Percentiles rank a stretch among this genome's conserved stretches.
Conservation (phyloP, 192 early-diverging fungal species). For the Coemansia asiatica region DNA sequence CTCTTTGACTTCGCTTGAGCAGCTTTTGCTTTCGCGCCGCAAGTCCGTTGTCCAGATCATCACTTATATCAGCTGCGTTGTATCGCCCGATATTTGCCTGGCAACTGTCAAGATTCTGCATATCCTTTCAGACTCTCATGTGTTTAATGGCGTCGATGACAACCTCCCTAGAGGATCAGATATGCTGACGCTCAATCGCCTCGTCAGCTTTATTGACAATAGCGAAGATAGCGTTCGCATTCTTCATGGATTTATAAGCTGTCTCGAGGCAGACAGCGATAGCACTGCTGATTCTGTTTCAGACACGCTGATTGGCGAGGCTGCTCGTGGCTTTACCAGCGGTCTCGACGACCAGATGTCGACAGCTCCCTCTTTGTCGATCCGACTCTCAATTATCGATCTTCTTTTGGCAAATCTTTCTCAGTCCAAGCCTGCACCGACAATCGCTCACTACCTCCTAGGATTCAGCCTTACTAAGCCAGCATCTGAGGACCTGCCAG, state of each 20-base stretch:
- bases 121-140: slow-evolving; percentile 68
- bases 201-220: slow-evolving; percentile 69
- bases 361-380: slow-evolving; percentile 54
- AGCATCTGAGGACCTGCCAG: slow-evolving; percentile 42
- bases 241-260: slow-evolving; percentile 72
- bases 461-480: slow-evolving; percentile 68
- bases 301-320: slow-evolving; percentile 37
- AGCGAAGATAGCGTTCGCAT: slow-evolving; percentile 69
- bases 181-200: slow-evolving; percentile 63
- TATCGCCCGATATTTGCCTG: slow-evolving; percentile 71
- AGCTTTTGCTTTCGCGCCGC: slow-evolving; percentile 71
- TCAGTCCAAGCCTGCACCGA: slow-evolving; percentile 60
- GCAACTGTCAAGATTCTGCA: slow-evolving; percentile 69
- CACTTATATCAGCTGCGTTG: slow-evolving; percentile 65
- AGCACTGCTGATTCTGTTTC: slow-evolving; percentile 40
- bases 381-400: slow-evolving; percentile 83
- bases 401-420: slow-evolving; percentile 76
- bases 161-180: slow-evolving; percentile 40
- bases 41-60: slow-evolving; percentile 73
- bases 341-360: slow-evolving; percentile 42
- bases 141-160: slow-evolving; percentile 62
- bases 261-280: slow-evolving; percentile 68
- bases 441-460: slow-evolving; percentile 86
- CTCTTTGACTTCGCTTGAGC: slow-evolving; percentile 72
- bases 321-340: slow-evolving; percentile 41